Conservation (phyloP, 768 basidiomycete genomes). For the Austroboletus eburneus region DNA sequence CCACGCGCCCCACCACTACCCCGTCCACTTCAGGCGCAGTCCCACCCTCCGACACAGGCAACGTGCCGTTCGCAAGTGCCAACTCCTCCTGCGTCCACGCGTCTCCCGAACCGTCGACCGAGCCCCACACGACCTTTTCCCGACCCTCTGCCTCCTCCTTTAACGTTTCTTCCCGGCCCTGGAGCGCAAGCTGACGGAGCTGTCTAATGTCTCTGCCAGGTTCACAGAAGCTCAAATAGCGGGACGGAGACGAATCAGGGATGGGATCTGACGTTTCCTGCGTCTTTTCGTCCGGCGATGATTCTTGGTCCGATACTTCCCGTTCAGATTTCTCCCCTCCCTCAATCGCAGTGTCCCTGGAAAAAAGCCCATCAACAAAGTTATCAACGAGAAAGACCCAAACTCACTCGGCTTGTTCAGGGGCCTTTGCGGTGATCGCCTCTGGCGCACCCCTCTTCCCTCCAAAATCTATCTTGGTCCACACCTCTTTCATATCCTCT, state of each 20-base stretch:
- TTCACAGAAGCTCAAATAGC: constrained; percentile 29
- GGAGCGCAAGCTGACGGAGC: constrained; percentile 45
- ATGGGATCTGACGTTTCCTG: too few relatives aligned
- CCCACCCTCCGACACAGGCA: neutral
- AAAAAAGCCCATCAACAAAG: neutral
- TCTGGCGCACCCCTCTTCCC: constrained; percentile 5
- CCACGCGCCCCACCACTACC: too few relatives aligned
- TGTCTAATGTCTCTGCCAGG: constrained; percentile 33
- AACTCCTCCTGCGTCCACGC: neutral
- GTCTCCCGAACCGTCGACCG: constrained; percentile 3
- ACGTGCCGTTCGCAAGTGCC: too few relatives aligned
- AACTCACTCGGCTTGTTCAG: constrained; percentile 6
- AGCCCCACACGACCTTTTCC: constrained; percentile 43
- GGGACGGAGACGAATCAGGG: constrained; percentile 12
- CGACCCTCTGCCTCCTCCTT: constrained; percentile 38
- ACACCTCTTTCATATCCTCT: constrained; percentile 28
- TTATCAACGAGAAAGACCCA: too few relatives aligned
- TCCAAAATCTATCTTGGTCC: constrained; percentile 31
- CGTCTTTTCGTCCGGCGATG: neutral
- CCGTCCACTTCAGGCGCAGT: constrained; percentile 6
- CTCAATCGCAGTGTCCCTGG: neutral
- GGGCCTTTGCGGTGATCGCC: constrained; percentile 1
- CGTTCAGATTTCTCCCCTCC: neutral
- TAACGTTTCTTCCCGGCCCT: constrained; percentile 41
- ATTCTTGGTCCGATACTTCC: neutral